phyloP scores from a whole-genome alignment of 2,329 filamentous ascomycete genomes.

The Geosmithia putterillii region DNA sequence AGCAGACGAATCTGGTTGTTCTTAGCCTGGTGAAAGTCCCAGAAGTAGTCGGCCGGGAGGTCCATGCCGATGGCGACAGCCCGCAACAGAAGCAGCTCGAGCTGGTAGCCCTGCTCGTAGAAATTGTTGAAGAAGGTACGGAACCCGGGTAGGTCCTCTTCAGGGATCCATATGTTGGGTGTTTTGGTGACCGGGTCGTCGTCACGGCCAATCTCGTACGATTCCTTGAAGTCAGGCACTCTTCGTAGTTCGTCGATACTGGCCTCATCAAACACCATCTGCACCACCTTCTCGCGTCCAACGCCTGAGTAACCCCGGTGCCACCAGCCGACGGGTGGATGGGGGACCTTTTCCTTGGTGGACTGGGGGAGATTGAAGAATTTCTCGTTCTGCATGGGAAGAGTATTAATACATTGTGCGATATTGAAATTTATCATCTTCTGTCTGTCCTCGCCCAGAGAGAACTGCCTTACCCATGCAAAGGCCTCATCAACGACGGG shows the following conservation, averaged over 20 bases:
- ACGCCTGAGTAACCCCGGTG: conserved; percentile 19
- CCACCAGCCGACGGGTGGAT: conserved; percentile 15
- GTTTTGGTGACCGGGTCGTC: neutral
- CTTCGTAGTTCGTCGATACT: conserved; percentile 10
- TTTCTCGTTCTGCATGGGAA: conserved; percentile 7
- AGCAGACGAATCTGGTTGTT: conserved; percentile 8
- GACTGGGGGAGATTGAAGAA: conserved; percentile 16
- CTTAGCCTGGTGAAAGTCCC: conserved; percentile 3
- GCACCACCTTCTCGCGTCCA: conserved; percentile 15
- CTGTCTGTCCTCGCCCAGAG: neutral
- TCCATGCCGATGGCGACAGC: conserved; percentile 19
- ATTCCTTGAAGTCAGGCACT: conserved; percentile 24
- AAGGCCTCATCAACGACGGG: conserved; percentile 24
- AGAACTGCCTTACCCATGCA: conserved; percentile 15
- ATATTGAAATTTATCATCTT: neutral
- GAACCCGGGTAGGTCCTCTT: conserved; percentile 23
- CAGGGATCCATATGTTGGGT: conserved; percentile 25
- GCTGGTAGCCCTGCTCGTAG: conserved; percentile 15
- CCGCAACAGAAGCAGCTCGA: conserved; percentile 14
- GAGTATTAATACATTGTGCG: neutral
- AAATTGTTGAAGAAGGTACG: conserved; percentile 13
- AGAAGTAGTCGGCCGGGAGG: conserved; percentile 9
- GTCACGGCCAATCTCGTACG: conserved; percentile 20
- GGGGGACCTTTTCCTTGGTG: conserved; percentile 15
- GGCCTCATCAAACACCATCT: conserved; percentile 15